Percentiles rank a stretch among this genome's conserved stretches.
phyloP scores from a whole-genome alignment of 306 rosid genomes.

The Citrullus mucosospermus region DNA sequence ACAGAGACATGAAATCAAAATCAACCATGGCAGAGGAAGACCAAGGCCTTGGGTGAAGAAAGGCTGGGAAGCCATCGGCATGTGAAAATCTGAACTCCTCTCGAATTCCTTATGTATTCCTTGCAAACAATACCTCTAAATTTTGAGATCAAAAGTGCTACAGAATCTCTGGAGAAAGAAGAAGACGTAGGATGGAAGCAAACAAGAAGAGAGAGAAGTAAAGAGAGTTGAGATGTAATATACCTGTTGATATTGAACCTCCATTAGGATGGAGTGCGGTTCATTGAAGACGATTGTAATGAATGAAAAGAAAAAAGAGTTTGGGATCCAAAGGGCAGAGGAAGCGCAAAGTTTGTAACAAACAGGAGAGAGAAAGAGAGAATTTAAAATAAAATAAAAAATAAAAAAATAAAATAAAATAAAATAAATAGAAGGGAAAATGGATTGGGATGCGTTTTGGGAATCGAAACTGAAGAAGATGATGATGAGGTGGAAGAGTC shows the following conservation, averaged over 20 bases:
- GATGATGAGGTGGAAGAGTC: background rate
- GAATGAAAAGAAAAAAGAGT: background rate
- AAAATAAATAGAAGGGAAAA: too few species aligned
- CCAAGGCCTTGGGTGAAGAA: slow-evolving; percentile 55
- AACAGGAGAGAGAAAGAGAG: background rate
- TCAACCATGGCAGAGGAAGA: slow-evolving; percentile 79
- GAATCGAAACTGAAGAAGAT: background rate
- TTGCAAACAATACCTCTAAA: slow-evolving; percentile 5
- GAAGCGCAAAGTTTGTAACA: background rate
- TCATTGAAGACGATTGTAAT: background rate
- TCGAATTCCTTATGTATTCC: slow-evolving; percentile 47
- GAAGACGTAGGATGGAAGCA: too few species aligned
- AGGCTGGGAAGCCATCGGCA: slow-evolving; percentile 63
- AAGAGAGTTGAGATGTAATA: background rate
- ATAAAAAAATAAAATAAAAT: too few species aligned
- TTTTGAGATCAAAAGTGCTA: background rate
- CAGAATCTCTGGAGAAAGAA: too few species aligned
- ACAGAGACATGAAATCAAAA: background rate
- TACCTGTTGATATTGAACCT: slow-evolving; percentile 11
- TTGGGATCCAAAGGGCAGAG: background rate
- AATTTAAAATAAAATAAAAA: too few species aligned
- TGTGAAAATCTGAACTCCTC: slow-evolving; percentile 62
- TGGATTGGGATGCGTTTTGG: background rate
- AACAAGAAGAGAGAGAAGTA: background rate
- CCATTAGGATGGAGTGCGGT: background rate